Conservation (phyloP, 2,329 filamentous ascomycete species). For the Fusarium cyanostomum region DNA sequence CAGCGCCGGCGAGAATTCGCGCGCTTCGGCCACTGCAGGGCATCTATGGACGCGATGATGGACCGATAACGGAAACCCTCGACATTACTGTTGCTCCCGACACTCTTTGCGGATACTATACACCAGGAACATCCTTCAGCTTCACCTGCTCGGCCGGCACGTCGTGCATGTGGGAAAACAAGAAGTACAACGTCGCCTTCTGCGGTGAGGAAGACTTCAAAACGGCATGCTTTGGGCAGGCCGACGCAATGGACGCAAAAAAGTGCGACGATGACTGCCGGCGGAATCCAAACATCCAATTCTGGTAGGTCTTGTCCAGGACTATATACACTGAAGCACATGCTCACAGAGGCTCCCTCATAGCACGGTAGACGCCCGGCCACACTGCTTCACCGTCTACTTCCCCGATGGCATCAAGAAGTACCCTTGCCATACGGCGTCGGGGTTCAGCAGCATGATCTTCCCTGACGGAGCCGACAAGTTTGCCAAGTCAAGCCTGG, state of each 20-base stretch:
- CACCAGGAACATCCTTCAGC: slow-evolving; percentile 5
- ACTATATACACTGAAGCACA: not conserved
- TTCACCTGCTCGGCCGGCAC: slow-evolving; percentile 12
- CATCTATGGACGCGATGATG: slow-evolving; percentile 10
- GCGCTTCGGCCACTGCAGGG: not conserved
- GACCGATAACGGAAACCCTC: slow-evolving; percentile 9
- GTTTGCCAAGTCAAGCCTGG: not conserved
- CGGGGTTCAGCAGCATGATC: slow-evolving; percentile 19
- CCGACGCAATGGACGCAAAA: slow-evolving; percentile 2
- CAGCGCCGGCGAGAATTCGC: slow-evolving; percentile 4
- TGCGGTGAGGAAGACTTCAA: slow-evolving; percentile 13
- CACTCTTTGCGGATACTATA: slow-evolving; percentile 16
- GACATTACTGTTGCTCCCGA: slow-evolving; percentile 13
- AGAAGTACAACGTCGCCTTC: slow-evolving; percentile 30
- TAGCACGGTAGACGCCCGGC: slow-evolving; percentile 5
- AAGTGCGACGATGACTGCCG: slow-evolving; percentile 28
- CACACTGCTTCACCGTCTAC: slow-evolving; percentile 24
- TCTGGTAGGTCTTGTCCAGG: slow-evolving; percentile 10
- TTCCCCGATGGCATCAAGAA: slow-evolving; percentile 14
- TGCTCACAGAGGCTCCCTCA: not conserved
- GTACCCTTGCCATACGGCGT: slow-evolving; percentile 5
- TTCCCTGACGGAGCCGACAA: slow-evolving; percentile 4
- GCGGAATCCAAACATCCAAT: slow-evolving; percentile 23
- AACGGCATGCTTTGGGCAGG: slow-evolving; percentile 16
- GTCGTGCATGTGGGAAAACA: slow-evolving; percentile 25